Percentiles rank a stretch among this genome's conserved stretches.
Evolutionary conservation across 257 asterid genomes (phyloP).

Genomic region (Rubia yunnanensis): DNA sequence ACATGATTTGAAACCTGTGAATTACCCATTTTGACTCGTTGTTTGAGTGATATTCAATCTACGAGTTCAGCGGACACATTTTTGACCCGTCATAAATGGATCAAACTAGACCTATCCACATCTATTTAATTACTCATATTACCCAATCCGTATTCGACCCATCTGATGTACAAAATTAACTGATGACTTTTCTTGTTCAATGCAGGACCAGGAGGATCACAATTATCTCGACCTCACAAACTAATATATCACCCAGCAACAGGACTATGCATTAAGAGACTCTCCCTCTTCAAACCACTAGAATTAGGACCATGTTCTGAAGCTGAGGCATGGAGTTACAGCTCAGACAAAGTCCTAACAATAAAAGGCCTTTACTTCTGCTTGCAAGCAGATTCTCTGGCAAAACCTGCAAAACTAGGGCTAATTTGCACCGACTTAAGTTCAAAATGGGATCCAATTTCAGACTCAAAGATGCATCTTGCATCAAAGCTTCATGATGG

Average conservation of each 20-base stretch:
- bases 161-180: background rate
- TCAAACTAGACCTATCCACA: too few species aligned
- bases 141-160: too few species aligned
- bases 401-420: slow-evolving; percentile 65
- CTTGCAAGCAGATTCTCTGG: slow-evolving; percentile 52
- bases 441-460: slow-evolving; percentile 71
- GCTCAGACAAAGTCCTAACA: slow-evolving; percentile 42
- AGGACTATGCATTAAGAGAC: slow-evolving; percentile 55
- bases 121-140: too few species aligned
- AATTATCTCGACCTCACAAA: slow-evolving; percentile 36
- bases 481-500: slow-evolving; percentile 61
- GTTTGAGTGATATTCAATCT: too few species aligned
- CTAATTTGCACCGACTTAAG: slow-evolving; percentile 32
- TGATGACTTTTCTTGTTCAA: slow-evolving; percentile 3
- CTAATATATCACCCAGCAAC: slow-evolving; percentile 76
- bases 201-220: slow-evolving; percentile 73
- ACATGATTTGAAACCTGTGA: too few species aligned
- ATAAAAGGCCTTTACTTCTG: slow-evolving; percentile 62
- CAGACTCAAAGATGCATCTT: slow-evolving; percentile 85
- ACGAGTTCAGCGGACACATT: too few species aligned
- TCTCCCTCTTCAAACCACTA: slow-evolving; percentile 40
- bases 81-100: too few species aligned
- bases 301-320: slow-evolving; percentile 73
- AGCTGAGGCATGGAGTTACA: slow-evolving; percentile 63
- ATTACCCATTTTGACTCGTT: too few species aligned